These are phyloP conservation scores for Penicillium diatomitis DNA, from an alignment of 495 filamentous ascomycete genomes.

Conservation along the genomic window DNA sequence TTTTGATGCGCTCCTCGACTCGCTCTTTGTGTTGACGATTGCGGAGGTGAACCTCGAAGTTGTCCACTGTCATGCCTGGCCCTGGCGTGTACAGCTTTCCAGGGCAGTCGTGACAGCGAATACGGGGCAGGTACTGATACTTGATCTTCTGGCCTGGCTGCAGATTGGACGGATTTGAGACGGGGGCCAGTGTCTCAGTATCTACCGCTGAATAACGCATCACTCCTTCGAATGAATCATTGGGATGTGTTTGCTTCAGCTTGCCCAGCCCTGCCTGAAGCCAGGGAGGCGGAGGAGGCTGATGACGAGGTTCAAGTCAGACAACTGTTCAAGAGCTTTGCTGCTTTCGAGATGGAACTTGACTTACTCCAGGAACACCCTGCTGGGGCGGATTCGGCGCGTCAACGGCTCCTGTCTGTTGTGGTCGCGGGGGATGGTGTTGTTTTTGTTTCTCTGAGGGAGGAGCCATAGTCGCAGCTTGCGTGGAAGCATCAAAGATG, in stretches of 20 bases:
- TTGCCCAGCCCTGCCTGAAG: conserved; percentile 54
- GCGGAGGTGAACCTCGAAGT: conserved; percentile 84
- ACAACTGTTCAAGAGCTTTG: conserved; percentile 3
- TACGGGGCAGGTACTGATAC: conserved; percentile 72
- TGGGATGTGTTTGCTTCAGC: conserved; percentile 56
- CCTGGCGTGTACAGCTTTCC: conserved; percentile 88
- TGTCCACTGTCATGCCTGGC: conserved; percentile 72
- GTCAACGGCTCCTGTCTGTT: conserved; percentile 56
- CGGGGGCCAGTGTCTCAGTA: conserved; percentile 48
- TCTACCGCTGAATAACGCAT: conserved; percentile 83
- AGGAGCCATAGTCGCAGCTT: conserved; percentile 50
- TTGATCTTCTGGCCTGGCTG: conserved; percentile 45
- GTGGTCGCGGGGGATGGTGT: conserved; percentile 25
- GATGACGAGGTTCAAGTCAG: conserved; percentile 16
- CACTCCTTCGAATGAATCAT: conserved; percentile 71
- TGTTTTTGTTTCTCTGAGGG: conserved; percentile 37
- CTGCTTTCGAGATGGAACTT: conserved; percentile 6
- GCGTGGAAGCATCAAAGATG: conserved; percentile 6
- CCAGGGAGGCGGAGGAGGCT: conserved; percentile 79
- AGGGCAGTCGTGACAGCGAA: conserved; percentile 83
- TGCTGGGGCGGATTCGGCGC: conserved; percentile 48
- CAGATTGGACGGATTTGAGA: conserved; percentile 39
- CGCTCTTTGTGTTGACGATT: conserved; percentile 68
- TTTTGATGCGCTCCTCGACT: conserved; percentile 49
- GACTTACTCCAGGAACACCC: conserved; percentile 51